phyloP scores from a whole-genome alignment of 1,139 yeast species.

The Geotrichum fermentans region DNA sequence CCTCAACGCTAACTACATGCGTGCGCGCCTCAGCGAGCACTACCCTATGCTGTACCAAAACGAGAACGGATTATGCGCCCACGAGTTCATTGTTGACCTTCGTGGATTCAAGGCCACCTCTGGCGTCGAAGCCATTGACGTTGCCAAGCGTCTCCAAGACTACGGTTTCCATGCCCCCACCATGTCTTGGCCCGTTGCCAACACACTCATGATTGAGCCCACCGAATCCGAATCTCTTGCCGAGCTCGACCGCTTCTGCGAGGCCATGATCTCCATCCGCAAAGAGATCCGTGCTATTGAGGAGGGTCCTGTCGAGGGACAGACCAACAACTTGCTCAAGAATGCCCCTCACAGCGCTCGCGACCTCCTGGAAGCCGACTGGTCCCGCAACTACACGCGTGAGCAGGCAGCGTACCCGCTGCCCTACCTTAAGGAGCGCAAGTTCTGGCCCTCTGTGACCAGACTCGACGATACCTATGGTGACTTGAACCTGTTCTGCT shows the following conservation, averaged over 20 bases:
- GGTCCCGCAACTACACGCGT: slow-evolving; percentile 83
- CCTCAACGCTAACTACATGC: slow-evolving; percentile 94
- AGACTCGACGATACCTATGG: slow-evolving; percentile 93
- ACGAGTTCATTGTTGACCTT: slow-evolving; percentile 88
- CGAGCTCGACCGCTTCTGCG: slow-evolving; percentile 87
- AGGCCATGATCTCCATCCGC: slow-evolving; percentile 78
- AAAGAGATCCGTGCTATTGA: slow-evolving; percentile 75
- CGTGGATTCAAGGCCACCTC: slow-evolving; percentile 68
- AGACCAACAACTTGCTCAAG: slow-evolving; percentile 61
- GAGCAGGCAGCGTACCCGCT: slow-evolving; percentile 93
- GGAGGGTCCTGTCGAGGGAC: slow-evolving; percentile 45
- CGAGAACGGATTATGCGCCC: slow-evolving; percentile 80
- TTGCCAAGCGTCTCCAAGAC: slow-evolving; percentile 94
- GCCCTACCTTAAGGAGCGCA: slow-evolving; percentile 61
- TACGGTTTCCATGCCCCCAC: slow-evolving; percentile 99
- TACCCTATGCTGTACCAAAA: slow-evolving; percentile 73
- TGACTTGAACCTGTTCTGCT: slow-evolving; percentile 86
- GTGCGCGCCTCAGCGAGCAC: slow-evolving; percentile 62
- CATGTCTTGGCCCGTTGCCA: slow-evolving; percentile 97
- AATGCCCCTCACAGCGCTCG: slow-evolving; percentile 89
- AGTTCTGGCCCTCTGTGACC: slow-evolving; percentile 94
- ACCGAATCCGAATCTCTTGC: slow-evolving; percentile 88
- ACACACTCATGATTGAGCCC: slow-evolving; percentile 96
- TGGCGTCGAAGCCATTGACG: slow-evolving; percentile 91
- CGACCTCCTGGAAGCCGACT: slow-evolving; percentile 68